phyloP scores from a whole-genome alignment of 495 filamentous ascomycete genomes.

The Aspergillus carlsbadensis region DNA sequence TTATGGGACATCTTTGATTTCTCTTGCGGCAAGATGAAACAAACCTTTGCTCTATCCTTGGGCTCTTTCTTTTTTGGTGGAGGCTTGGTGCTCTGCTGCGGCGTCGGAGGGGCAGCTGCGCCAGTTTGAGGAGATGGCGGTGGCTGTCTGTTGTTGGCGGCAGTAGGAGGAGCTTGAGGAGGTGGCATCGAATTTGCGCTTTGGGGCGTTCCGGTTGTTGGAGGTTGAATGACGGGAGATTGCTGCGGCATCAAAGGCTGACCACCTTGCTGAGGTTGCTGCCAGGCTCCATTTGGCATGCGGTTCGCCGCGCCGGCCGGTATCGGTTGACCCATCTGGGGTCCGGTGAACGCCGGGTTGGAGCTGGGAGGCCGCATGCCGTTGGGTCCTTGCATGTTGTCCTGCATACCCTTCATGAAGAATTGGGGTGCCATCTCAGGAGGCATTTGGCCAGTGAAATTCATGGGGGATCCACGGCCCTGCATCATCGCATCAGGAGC shows the following conservation, averaged over 20 bases:
- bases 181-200: conserved; percentile 80
- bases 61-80: conserved; percentile 83
- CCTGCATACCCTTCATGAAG: conserved; percentile 56
- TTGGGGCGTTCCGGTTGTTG: conserved; percentile 73
- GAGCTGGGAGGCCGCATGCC: conserved; percentile 86
- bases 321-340: conserved; percentile 63
- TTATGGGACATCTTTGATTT: neutral
- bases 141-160: conserved; percentile 59
- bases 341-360: conserved; percentile 69
- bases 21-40: conserved; percentile 1
- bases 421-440: conserved; percentile 62
- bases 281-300: conserved; percentile 52
- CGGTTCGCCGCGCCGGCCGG: conserved; percentile 47
- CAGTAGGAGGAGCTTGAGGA: conserved; percentile 73
- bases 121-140: conserved; percentile 78
- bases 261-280: conserved; percentile 59
- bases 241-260: conserved; percentile 64
- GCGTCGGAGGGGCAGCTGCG: conserved; percentile 81
- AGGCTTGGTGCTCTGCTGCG: conserved; percentile 72
- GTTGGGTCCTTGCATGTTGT: conserved; percentile 61
- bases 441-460: conserved; percentile 70
- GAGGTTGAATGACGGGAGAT: conserved; percentile 50
- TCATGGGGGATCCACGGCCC: conserved; percentile 81
- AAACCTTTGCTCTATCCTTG: conserved; percentile 76
- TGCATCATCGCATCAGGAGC: conserved; percentile 71